phyloP scores from a whole-genome alignment of 768 basidiomycete species.

The Leccinellum luteum region DNA sequence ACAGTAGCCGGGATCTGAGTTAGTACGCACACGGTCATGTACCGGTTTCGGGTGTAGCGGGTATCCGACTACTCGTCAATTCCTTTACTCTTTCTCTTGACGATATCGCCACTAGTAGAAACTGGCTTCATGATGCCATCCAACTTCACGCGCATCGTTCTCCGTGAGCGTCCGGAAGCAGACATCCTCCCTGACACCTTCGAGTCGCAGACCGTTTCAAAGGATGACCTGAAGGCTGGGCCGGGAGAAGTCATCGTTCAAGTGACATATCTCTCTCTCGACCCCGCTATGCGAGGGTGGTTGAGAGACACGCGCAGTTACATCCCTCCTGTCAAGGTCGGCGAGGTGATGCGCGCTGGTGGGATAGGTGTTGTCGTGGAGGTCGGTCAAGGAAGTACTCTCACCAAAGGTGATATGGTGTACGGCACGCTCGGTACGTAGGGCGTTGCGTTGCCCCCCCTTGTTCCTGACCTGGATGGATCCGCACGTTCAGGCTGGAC shows the following conservation, averaged over 20 bases:
- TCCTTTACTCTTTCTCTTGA: background rate
- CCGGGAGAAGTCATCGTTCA: constrained; percentile 64
- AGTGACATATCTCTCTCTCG: constrained; percentile 75
- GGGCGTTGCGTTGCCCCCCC: background rate
- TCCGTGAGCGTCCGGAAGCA: constrained; percentile 68
- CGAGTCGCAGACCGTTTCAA: constrained; percentile 51
- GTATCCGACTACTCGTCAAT: too few species aligned
- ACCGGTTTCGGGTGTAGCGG: background rate
- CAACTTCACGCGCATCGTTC: constrained; percentile 64
- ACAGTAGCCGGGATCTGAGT: background rate
- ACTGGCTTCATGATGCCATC: constrained; percentile 24
- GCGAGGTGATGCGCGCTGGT: constrained; percentile 72
- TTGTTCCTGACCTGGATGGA: background rate
- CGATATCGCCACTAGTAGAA: background rate
- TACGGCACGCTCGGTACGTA: constrained; percentile 56
- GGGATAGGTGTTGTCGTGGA: constrained; percentile 67
- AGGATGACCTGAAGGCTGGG: constrained; percentile 51
- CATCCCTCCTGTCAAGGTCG: constrained; percentile 67
- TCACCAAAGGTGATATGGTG: constrained; percentile 70
- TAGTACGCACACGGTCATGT: too few species aligned
- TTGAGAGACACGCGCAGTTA: constrained; percentile 72
- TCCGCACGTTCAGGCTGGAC: constrained; percentile 58
- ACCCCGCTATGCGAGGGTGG: constrained; percentile 89
- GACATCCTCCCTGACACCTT: constrained; percentile 77
- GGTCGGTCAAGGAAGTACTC: constrained; percentile 49